Evolutionary conservation across 345 rosid genomes (phyloP).

Genomic region (Murraya paniculata): DNA sequence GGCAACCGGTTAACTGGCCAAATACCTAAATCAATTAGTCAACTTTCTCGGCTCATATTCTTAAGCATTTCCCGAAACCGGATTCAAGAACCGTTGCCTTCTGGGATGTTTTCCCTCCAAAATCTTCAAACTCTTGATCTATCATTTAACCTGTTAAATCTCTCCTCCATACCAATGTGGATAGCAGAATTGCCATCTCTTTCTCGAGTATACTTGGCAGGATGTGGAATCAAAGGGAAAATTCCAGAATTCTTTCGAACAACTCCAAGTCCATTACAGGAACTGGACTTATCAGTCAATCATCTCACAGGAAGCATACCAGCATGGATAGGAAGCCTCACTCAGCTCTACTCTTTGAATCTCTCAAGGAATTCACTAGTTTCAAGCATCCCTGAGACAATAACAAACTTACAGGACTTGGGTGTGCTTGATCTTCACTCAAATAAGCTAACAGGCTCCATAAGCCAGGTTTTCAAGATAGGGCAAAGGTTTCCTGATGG

Average conservation of each 20-base stretch:
- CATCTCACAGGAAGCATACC: slow-evolving; percentile 39
- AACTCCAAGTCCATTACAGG: slow-evolving; percentile 47
- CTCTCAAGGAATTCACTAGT: slow-evolving; percentile 45
- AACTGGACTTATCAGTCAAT: slow-evolving; percentile 49
- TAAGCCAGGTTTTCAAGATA: slow-evolving; percentile 35
- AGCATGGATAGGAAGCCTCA: slow-evolving; percentile 50
- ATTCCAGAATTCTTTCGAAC: slow-evolving; percentile 37
- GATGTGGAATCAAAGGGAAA: slow-evolving; percentile 45
- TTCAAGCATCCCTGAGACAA: slow-evolving; percentile 35
- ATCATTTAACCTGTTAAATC: slow-evolving; percentile 45
- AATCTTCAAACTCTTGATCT: slow-evolving; percentile 51
- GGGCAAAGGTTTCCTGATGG: slow-evolving; percentile 39
- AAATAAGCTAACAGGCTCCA: slow-evolving; percentile 42
- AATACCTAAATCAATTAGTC: slow-evolving; percentile 37
- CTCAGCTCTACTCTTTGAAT: slow-evolving; percentile 40
- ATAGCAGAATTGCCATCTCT: slow-evolving; percentile 43
- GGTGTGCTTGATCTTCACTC: slow-evolving; percentile 51
- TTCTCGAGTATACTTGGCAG: slow-evolving; percentile 39
- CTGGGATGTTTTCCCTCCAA: slow-evolving; percentile 35
- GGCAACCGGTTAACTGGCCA: slow-evolving; percentile 37
- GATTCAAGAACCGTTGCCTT: slow-evolving; percentile 45
- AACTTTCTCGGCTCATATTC: slow-evolving; percentile 38
- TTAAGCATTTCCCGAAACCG: slow-evolving; percentile 35
- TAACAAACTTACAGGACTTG: slow-evolving; percentile 26
- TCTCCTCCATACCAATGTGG: slow-evolving; percentile 42